Percentiles rank a stretch among this genome's conserved stretches.
These are phyloP conservation scores for Ophiocordyceps robertsii DNA, from an alignment of 2,329 filamentous ascomycete genomes.

Conservation along the genomic window DNA sequence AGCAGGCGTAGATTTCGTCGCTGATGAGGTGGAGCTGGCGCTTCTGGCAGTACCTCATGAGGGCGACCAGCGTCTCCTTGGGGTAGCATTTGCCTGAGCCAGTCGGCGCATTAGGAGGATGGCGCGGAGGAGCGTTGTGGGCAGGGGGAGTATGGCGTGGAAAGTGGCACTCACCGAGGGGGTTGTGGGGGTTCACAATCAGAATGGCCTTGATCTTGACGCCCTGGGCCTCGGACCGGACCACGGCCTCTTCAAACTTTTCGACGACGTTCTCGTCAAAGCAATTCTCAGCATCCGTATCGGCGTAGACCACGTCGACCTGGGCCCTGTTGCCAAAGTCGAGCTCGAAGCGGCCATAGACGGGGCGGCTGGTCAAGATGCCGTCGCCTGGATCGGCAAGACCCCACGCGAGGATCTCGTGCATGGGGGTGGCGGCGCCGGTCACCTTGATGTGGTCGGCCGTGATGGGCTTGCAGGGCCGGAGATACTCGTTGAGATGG, in stretches of 20 bases:
- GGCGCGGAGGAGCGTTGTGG: not conserved
- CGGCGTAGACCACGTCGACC: conserved; percentile 29
- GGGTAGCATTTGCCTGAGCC: conserved; percentile 26
- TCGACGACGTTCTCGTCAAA: conserved; percentile 29
- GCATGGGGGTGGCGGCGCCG: conserved; percentile 22
- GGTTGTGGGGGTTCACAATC: conserved; percentile 40
- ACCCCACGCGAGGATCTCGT: conserved; percentile 25
- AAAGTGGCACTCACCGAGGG: conserved; percentile 22
- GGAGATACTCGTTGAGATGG: conserved; percentile 24
- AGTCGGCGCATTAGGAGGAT: no score
- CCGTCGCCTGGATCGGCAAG: conserved; percentile 23
- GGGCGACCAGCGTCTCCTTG: conserved; percentile 22
- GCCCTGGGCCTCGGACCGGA: conserved; percentile 19
- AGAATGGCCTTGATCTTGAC: conserved; percentile 30
- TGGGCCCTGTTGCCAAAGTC: conserved; percentile 31
- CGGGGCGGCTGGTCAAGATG: conserved; percentile 24
- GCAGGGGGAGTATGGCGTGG: not conserved
- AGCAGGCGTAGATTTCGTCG: conserved; percentile 45
- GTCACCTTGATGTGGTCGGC: conserved; percentile 18
- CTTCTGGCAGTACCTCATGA: conserved; percentile 35
- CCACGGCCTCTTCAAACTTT: conserved; percentile 29
- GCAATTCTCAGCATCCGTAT: conserved; percentile 25
- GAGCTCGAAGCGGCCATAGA: conserved; percentile 34
- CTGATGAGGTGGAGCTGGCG: conserved; percentile 38
- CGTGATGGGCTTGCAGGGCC: conserved; percentile 15